Evolutionary conservation across 2,329 filamentous ascomycete species (phyloP).

Genomic region (Ophiostoma himal-ulmi): DNA sequence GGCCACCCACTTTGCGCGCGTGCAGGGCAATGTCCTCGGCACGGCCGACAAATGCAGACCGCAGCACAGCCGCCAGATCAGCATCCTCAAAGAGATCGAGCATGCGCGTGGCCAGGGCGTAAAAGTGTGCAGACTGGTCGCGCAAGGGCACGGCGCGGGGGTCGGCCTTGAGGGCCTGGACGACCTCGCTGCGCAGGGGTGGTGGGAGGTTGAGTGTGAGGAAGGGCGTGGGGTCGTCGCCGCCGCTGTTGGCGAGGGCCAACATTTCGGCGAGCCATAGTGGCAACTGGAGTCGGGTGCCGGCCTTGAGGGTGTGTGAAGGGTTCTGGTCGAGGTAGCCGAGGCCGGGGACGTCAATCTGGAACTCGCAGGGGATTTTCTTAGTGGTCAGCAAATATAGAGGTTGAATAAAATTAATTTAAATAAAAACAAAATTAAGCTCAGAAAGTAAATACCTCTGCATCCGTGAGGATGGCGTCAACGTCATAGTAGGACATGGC

Average conservation of each 20-base stretch:
- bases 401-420: not conserved
- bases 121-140: constrained; percentile 80
- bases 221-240: constrained; percentile 44
- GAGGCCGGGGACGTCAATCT: constrained; percentile 78
- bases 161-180: constrained; percentile 87
- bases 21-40: constrained; percentile 81
- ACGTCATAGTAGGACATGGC: constrained; percentile 76
- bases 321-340: constrained; percentile 86
- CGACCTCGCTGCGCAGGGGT: constrained; percentile 69
- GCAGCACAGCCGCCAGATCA: constrained; percentile 67
- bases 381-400: not conserved
- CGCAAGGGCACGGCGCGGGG: constrained; percentile 78
- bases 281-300: constrained; percentile 75
- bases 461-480: constrained; percentile 76
- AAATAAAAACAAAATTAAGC: not conserved
- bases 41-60: constrained; percentile 72
- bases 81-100: constrained; percentile 83
- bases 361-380: constrained; percentile 95
- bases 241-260: constrained; percentile 53
- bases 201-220: constrained; percentile 76
- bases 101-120: constrained; percentile 76
- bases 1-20: constrained; percentile 75
- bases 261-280: constrained; percentile 96
- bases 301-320: constrained; percentile 63
- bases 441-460: constrained; percentile 51